Conservation (phyloP, 768 basidiomycete genomes). For the Xerocomellus dryophilus region DNA sequence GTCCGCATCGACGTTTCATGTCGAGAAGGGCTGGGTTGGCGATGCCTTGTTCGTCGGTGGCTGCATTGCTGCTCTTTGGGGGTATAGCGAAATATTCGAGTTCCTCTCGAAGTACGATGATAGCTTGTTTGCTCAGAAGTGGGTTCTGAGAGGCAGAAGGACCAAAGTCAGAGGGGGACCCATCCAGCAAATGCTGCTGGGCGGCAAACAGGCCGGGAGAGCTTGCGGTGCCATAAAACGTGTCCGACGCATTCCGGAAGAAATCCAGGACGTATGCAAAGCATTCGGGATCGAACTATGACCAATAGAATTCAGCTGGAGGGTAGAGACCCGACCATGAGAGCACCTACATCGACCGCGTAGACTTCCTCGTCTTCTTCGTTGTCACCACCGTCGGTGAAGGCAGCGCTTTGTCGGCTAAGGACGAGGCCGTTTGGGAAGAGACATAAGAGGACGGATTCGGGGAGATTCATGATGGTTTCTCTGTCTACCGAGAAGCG, state of each 20-base stretch:
- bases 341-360: constrained; percentile 83
- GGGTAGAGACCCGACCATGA: constrained; percentile 5
- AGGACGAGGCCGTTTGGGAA: constrained; percentile 97
- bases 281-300: constrained; percentile 94
- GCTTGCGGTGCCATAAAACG: constrained; percentile 84
- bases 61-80: constrained; percentile 56
- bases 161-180: constrained; percentile 54
- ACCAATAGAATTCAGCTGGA: constrained; percentile 3
- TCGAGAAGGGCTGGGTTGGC: constrained; percentile 76
- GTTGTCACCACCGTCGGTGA: constrained; percentile 70
- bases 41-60: constrained; percentile 74
- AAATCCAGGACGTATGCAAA: constrained; percentile 92
- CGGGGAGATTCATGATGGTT: constrained; percentile 96
- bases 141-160: constrained; percentile 81
- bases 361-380: constrained; percentile 90
- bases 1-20: constrained; percentile 83
- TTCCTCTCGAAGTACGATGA: constrained; percentile 97
- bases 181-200: constrained; percentile 77
- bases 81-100: constrained; percentile 98
- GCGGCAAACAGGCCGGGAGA: constrained; percentile 72
- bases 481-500: constrained; percentile 96
- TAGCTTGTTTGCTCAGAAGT: constrained; percentile 91
- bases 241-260: constrained; percentile 83
- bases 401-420: constrained; percentile 76
- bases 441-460: constrained; percentile 92